phyloP scores from a whole-genome alignment of 1,284 basidiomycete species.

The Ganoderma meredithae region DNA sequence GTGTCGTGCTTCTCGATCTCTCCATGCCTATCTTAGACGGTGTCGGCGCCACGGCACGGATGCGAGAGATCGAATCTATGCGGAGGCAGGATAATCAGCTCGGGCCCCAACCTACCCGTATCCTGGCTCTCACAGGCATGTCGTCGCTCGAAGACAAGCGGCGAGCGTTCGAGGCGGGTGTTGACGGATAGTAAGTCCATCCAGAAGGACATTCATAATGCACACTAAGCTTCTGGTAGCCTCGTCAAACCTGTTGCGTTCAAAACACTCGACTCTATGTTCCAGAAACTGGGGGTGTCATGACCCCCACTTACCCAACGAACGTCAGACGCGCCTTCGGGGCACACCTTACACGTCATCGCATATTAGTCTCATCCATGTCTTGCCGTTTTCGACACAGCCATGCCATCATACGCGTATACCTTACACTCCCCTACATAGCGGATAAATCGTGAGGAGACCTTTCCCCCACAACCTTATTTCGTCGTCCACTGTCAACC shows the following conservation, averaged over 20 bases:
- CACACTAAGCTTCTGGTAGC: conserved; percentile 48
- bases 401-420: not conserved
- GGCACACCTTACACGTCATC: conserved; percentile 1
- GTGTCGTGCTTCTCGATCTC: conserved; percentile 87
- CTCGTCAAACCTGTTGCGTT: conserved; percentile 93
- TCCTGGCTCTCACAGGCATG: conserved; percentile 92
- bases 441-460: not conserved
- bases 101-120: conserved; percentile 56
- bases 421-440: not conserved
- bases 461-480: not conserved
- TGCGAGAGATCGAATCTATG: conserved; percentile 78
- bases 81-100: conserved; percentile 43
- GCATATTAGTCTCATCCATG: conserved; percentile 4
- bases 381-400: not conserved
- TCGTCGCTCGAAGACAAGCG: conserved; percentile 93
- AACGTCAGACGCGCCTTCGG: conserved; percentile 1
- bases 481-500: conserved; percentile 4
- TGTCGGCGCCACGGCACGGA: conserved; percentile 84
- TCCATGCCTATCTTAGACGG: conserved; percentile 95
- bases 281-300: conserved; percentile 76
- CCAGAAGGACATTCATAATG: not conserved
- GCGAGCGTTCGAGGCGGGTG: conserved; percentile 89
- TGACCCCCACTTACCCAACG: conserved; percentile 39
- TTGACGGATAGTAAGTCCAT: conserved; percentile 88
- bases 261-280: conserved; percentile 87